phyloP scores from a whole-genome alignment of 116 monocot species.

The Dioscorea cayenensis region DNA sequence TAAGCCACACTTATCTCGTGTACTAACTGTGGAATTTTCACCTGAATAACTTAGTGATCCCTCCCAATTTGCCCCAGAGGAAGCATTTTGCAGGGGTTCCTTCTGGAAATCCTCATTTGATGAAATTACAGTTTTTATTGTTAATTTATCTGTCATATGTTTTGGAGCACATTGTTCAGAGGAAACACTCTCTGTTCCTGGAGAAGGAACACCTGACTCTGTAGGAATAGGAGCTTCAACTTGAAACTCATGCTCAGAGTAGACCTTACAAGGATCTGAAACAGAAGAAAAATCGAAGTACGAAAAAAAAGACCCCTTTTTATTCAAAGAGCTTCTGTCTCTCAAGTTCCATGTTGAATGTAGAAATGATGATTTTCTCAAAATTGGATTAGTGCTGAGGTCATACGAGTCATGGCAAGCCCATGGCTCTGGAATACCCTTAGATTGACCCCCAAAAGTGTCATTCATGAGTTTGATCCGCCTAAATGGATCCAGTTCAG shows the following conservation, averaged over 20 bases:
- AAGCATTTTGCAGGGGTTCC: slow-evolving; percentile 15
- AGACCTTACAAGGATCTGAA: slow-evolving; percentile 39
- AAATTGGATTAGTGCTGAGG: slow-evolving; percentile 54
- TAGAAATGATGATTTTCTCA: slow-evolving; percentile 37
- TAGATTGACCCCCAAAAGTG: slow-evolving; percentile 9
- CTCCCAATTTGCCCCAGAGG: not conserved
- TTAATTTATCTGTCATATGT: slow-evolving; percentile 10
- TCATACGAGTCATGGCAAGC: slow-evolving; percentile 23
- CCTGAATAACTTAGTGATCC: not conserved
- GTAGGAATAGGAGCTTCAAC: slow-evolving; percentile 7
- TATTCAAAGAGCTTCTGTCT: slow-evolving; percentile 14
- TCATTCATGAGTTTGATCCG: slow-evolving; percentile 11
- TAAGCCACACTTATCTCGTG: slow-evolving; percentile 15
- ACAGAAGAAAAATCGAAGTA: slow-evolving; percentile 69
- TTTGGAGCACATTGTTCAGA: slow-evolving; percentile 7
- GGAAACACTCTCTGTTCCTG: slow-evolving; percentile 7
- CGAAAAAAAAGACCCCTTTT: slow-evolving; percentile 17
- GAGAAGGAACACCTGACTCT: not conserved
- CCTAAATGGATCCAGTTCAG: slow-evolving; percentile 11
- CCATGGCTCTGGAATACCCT: slow-evolving; percentile 11
- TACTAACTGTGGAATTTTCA: slow-evolving; percentile 10
- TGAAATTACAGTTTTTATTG: slow-evolving; percentile 16
- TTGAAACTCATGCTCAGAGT: slow-evolving; percentile 15
- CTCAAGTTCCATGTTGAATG: slow-evolving; percentile 14
- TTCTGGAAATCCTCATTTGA: slow-evolving; percentile 10